These are phyloP conservation scores for Pythium insidiosum DNA, from an alignment of 352 stramenopile species.

Conservation along the genomic window DNA sequence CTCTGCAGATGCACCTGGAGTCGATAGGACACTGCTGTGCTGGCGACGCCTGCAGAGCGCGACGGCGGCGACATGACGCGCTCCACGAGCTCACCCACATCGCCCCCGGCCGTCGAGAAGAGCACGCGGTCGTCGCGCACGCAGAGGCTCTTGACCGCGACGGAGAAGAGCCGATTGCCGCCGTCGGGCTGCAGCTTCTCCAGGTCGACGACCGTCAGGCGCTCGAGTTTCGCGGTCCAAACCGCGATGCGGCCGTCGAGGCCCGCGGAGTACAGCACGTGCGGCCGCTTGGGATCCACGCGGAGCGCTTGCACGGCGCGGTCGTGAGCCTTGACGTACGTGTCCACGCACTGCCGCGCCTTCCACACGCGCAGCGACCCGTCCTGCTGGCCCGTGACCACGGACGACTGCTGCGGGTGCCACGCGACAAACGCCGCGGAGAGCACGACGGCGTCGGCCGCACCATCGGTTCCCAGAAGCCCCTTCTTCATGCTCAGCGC, in stretches of 20 bases:
- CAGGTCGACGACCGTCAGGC: conserved; percentile 29
- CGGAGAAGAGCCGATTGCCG: no score
- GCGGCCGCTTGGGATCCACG: conserved; percentile 32
- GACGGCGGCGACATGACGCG: no score
- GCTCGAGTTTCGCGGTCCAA: conserved; percentile 56
- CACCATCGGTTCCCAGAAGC: conserved; percentile 39
- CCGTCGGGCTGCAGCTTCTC: no score
- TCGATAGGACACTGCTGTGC: no score
- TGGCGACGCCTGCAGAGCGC: no score
- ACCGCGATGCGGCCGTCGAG: conserved; percentile 44
- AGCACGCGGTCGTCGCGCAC: conserved; percentile 64
- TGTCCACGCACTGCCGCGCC: conserved; percentile 44
- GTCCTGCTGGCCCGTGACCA: conserved; percentile 57
- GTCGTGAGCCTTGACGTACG: conserved; percentile 32
- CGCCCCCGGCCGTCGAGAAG: conserved; percentile 72
- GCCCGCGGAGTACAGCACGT: conserved; percentile 51
- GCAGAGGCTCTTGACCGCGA: conserved; percentile 54
- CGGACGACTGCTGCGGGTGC: conserved; percentile 17
- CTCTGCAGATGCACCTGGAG: conserved; percentile 35
- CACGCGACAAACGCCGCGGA: conserved; percentile 14
- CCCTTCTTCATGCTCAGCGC: conserved; percentile 51
- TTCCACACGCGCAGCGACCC: conserved; percentile 76
- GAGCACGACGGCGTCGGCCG: conserved; percentile 30
- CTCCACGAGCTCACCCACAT: conserved; percentile 86
- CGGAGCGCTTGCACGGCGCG: conserved; percentile 34